Conservation (phyloP, 345 rosid species). For the Syzygium aromaticum region DNA sequence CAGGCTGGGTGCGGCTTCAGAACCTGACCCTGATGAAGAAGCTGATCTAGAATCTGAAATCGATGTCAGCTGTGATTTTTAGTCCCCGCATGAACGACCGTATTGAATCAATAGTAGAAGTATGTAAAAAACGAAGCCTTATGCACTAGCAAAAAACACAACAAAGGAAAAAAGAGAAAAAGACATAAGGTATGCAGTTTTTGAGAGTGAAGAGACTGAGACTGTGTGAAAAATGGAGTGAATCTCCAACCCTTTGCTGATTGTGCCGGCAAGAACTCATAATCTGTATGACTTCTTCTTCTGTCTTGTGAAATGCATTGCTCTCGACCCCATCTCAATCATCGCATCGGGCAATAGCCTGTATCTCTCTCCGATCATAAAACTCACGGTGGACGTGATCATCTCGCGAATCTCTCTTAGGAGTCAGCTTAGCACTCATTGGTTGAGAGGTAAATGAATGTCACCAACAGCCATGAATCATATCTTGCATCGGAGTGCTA, state of each 20-base stretch:
- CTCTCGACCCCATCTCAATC: neutral
- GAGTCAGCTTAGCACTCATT: neutral
- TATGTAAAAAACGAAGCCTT: neutral
- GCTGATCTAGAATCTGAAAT: constrained; percentile 45
- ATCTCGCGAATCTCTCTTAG: neutral
- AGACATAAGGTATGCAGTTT: neutral
- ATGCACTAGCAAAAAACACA: neutral
- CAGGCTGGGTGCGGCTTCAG: constrained; percentile 1
- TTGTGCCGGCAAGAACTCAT: neutral
- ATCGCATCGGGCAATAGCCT: neutral
- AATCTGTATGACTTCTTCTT: neutral
- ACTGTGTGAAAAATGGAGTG: neutral
- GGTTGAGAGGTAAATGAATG: neutral
- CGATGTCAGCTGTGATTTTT: constrained; percentile 33
- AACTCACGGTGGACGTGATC: neutral
- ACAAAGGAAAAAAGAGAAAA: neutral
- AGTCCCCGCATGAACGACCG: neutral
- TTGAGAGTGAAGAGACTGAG: neutral
- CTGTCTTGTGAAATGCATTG: neutral
- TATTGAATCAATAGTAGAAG: neutral
- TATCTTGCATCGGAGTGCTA: neutral
- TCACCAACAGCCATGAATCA: neutral
- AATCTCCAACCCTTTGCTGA: neutral
- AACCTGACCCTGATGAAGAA: constrained; percentile 27
- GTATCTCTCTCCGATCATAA: neutral